Conservation (phyloP, 2,329 filamentous ascomycete species). For the Gnomoniopsis sp. region DNA sequence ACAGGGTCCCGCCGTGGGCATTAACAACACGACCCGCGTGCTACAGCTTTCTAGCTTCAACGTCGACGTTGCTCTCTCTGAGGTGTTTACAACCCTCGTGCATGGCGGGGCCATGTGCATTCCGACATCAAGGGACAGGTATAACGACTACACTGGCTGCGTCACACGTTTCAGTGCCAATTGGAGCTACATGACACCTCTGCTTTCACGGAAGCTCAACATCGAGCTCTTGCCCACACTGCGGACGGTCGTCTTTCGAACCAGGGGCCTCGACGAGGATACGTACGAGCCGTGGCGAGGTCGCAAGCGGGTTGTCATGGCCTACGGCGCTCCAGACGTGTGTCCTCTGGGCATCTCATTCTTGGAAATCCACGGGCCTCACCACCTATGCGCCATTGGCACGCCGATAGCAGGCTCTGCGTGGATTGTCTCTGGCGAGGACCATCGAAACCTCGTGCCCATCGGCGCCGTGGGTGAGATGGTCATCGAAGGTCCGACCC, state of each 20-base stretch:
- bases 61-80: constrained; percentile 51
- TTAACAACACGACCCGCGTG: constrained; percentile 50
- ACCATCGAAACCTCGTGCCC: constrained; percentile 48
- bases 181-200: constrained; percentile 55
- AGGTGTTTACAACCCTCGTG: constrained; percentile 52
- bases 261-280: constrained; percentile 47
- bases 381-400: constrained; percentile 39
- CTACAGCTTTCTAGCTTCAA: constrained; percentile 56
- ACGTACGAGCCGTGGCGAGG: constrained; percentile 44
- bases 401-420: constrained; percentile 47
- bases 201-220: constrained; percentile 47
- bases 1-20: constrained; percentile 47
- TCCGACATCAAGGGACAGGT: constrained; percentile 46
- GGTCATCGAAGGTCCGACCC: constrained; percentile 54
- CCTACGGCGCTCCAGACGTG: constrained; percentile 49
- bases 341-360: constrained; percentile 51
- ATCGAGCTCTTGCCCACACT: constrained; percentile 35
- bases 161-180: constrained; percentile 49
- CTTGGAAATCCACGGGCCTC: constrained; percentile 36
- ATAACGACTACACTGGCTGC: constrained; percentile 46
- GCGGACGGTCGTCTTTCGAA: constrained; percentile 43
- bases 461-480: constrained; percentile 41
- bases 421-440: constrained; percentile 51
- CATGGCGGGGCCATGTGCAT: constrained; percentile 59
- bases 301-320: constrained; percentile 43